Evolutionary conservation across 352 stramenopile species (phyloP), one percentile per base, ranked within the genome.

Genomic region (Globisporangium okanoganense): DNA sequence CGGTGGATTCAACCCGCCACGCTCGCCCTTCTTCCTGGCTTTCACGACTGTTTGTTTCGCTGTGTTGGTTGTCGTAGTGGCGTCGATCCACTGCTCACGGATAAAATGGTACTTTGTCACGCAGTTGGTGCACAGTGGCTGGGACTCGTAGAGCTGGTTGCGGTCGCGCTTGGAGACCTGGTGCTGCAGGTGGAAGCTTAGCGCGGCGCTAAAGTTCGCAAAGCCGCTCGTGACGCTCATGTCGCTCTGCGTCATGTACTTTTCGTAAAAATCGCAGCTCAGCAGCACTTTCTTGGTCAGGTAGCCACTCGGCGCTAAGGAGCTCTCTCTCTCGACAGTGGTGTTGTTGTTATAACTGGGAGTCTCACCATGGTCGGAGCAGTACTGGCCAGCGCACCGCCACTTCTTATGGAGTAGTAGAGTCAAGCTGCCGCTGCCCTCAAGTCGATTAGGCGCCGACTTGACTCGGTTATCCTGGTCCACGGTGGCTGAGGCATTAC

Each of bases 221-320:
- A 76, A 85, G 18, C 80, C 78, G 18, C 65, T 72, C 20, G 61
- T 70, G 35, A 86, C 54, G 40, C 78, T 88, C 57, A 78, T 65
- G 57, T 86, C 75, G 18, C 69, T 58, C 9, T 63, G 67, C 5
- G 43, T 64, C 24, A 70, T 58, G 60, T 75, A 86, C 38, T 73
- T 64, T 27, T 88, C 71, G 62, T 73, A 84, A 43, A 90, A 90
- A 31, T 87, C 76, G 48, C 80, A 90, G 62, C 76, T 87, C 31
- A 83, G 67, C 22, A 88, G 8, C 31, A 87, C 70, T 47, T 88
- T 90, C 50, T 85, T 87, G n/a, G 73, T 87, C 12, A 88, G 54
- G 61, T 72, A 83, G 1, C 75, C 78, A 2, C 76, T 74, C 22
- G 79, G 70, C 38, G 73, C 27, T 1, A 25, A 43, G 3, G 60